Conservation (phyloP, 306 rosid genomes). For the Gastrolobium bilobum region DNA sequence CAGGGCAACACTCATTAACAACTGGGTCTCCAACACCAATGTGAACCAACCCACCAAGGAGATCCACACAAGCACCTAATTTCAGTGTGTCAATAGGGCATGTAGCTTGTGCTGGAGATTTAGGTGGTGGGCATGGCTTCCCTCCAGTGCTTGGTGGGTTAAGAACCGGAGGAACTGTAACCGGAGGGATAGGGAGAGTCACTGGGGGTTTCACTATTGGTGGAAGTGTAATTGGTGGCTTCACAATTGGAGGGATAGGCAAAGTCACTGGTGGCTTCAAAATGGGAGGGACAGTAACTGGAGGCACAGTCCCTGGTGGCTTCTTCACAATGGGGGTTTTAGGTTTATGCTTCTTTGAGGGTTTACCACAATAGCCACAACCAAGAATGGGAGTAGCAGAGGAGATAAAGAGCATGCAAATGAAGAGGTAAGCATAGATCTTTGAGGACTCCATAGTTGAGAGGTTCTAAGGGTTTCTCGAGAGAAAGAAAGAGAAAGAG, state of each 20-base stretch:
- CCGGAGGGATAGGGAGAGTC: conserved; percentile 28
- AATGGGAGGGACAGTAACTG: conserved; percentile 23
- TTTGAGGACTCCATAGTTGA: conserved; percentile 73
- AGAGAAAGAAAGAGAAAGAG: background rate
- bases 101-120: conserved; percentile 51
- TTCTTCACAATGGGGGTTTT: conserved; percentile 51
- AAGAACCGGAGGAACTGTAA: background rate
- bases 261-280: conserved; percentile 20
- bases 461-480: background rate
- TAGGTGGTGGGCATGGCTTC: conserved; percentile 60
- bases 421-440: conserved; percentile 65
- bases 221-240: conserved; percentile 48
- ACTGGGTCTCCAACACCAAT: conserved; percentile 82
- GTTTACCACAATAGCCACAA: conserved; percentile 71
- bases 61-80: conserved; percentile 86
- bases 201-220: conserved; percentile 39
- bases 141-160: conserved; percentile 45
- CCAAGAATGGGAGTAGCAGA: conserved; percentile 76
- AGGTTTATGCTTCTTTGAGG: conserved; percentile 56
- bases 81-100: conserved; percentile 93
- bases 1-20: conserved; percentile 82
- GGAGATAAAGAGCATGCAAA: conserved; percentile 84
- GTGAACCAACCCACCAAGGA: conserved; percentile 82
- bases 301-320: conserved; percentile 38
- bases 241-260: conserved; percentile 37